Conservation (phyloP, 2,329 filamentous ascomycete species). For the Beauveria sp. region DNA sequence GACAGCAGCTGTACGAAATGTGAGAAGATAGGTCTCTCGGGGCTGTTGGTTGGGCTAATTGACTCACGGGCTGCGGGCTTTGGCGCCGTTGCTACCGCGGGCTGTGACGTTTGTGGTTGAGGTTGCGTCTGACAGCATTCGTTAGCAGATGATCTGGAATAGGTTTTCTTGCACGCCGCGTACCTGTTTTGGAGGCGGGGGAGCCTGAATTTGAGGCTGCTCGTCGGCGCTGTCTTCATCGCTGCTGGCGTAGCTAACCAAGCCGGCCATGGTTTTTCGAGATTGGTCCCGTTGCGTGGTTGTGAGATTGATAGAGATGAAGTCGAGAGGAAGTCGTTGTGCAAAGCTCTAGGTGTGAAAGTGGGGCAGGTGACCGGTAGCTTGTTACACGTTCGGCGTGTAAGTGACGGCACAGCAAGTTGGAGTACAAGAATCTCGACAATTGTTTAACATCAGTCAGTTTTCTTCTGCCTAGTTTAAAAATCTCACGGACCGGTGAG, state of each 20-base stretch:
- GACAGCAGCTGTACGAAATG: too few species aligned
- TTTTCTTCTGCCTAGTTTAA: too few species aligned
- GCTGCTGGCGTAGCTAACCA: conserved; percentile 45
- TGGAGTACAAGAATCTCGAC: too few species aligned
- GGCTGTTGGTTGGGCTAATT: background rate
- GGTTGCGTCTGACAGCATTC: background rate
- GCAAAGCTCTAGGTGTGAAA: too few species aligned
- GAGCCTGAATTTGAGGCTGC: background rate
- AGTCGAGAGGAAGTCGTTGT: background rate
- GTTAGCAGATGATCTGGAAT: background rate
- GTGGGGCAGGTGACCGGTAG: too few species aligned
- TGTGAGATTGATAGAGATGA: background rate
- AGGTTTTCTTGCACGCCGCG: too few species aligned
- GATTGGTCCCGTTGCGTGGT: background rate
- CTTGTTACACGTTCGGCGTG: too few species aligned
- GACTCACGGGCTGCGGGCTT: background rate
- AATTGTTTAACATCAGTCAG: too few species aligned
- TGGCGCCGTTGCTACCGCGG: background rate
- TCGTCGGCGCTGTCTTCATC: conserved; percentile 38
- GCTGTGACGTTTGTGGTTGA: background rate
- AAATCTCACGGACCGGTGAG: too few species aligned
- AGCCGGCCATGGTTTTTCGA: conserved; percentile 29
- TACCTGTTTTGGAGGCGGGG: background rate
- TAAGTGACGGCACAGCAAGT: too few species aligned
- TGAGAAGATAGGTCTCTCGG: too few species aligned